Evolutionary conservation across 306 rosid genomes (phyloP), one percentile per base, ranked within the genome.

Genomic region (Begonia peltatifolia): DNA sequence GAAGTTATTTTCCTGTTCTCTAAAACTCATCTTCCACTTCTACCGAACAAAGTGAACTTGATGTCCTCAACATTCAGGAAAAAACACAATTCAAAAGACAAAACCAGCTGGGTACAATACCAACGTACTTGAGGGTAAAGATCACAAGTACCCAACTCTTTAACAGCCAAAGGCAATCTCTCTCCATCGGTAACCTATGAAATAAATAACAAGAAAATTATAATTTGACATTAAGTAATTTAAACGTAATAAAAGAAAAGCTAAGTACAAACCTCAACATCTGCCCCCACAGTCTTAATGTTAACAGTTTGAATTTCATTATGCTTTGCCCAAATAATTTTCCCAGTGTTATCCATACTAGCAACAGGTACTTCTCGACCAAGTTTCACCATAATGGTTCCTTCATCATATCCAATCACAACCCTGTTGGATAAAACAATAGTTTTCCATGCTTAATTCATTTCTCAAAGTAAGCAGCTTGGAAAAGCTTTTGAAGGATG

Each of bases 281-380:
- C 94, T 61, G 96, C 94, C 41, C 96, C 96, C 44, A 92, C 93
- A 68, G 87, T 86, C 74, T 78, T 87, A 65, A 92, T 83, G 74
- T 92, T 92, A 63, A 83, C 38, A 30, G 38, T 30, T 30, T 30
- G 38, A 30, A 30, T 30, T 30, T 30, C 38, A 30, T 30, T 30
- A 56, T 92, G 99, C 87, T 86, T 92, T 51, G 99, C 86, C 99
- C 94, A 92, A 48, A 92, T 83, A 38, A 92, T 83, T 75, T 92
- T 92, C 68, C 99, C 99, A 52, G 96, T 73, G 69, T 79, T 86
- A 75, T 92, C 99, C 99, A 92, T 92, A 69, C 99, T 92, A 56
- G 94, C 99, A 60, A 92, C 85, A 47, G 99, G 99, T 60, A 69
- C 99, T 75, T 92, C 99, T 61, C 99, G 80, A 64, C 99, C 99